Base-by-base conservation (phyloP, 108 stramenopile species). In the Cyclostephanos invisitatus region DNA sequence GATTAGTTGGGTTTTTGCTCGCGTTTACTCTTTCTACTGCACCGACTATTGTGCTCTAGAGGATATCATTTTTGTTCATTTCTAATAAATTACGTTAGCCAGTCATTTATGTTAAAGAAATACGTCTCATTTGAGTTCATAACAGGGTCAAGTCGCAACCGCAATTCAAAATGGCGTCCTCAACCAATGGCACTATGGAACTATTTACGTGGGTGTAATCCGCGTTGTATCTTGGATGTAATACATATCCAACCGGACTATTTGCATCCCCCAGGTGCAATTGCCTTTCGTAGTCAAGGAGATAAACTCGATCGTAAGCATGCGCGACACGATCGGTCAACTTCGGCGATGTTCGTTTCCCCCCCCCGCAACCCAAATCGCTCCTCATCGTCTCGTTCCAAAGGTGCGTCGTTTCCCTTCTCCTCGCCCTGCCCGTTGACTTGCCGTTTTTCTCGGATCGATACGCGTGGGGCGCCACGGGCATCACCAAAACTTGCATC, bases 201-300 rank as follows among this genome's bases (percentile, higher is more conserved):
- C 82, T 83, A 42, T 87, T 85, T 24, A 83, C 83, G 75, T 87
- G 86, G 17, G 86, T 87, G 38, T 70, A 82, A 49, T 87, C 86
- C 14, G 86, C 86, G 75, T 87, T 84, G 58, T 54, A 85, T 7
- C 25, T 75, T 20, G 62, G 75, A 20, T 83, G 24, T 67, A 87
- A 73, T 8, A 81, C 82, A 54, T 76, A 87, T 27, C 73, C 82
- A 14, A 74, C 75, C 20, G 82, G 73, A 25, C 69, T 70, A 36
- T 59, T 54, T n/a, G 24, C 27, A 54, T 81, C 69, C n/a, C 40
- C 24, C n/a, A 67, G 27, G 8, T 55, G 61, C 44, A 87, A 35
- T 7, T 58, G 35, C 22, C 62, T 63, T 57, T 70, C 82, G 63
- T 83, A 84, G 64, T 85, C 79, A 14, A 84, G 56, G 22, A 79